Conservation (phyloP, 2,329 filamentous ascomycete species). For the Colletotrichum viniferum region DNA sequence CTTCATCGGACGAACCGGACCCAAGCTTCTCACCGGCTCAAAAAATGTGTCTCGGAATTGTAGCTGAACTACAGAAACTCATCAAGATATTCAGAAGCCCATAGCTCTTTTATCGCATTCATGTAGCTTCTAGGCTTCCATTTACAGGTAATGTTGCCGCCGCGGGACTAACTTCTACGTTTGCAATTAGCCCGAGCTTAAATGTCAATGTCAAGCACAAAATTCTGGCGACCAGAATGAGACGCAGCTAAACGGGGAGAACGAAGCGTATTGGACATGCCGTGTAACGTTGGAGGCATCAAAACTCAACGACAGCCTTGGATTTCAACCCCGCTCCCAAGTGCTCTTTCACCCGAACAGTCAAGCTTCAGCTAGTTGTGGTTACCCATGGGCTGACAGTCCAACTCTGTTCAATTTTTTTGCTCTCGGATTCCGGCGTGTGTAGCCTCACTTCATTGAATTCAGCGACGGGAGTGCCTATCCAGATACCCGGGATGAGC, state of each 20-base stretch:
- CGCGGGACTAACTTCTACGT: not conserved
- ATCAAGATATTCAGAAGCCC: not conserved
- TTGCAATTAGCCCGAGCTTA: not conserved
- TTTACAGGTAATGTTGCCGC: not conserved
- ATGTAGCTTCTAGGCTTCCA: not conserved
- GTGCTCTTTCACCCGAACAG: not conserved
- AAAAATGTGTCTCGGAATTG: not conserved
- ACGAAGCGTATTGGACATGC: not conserved
- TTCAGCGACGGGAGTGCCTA: not conserved
- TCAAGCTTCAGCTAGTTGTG: not conserved
- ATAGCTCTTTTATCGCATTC: not conserved
- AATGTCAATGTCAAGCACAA: not conserved
- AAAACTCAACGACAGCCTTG: not conserved
- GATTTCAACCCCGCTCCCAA: not conserved
- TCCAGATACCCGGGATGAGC: not conserved
- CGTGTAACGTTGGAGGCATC: not conserved
- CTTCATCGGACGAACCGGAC: not conserved
- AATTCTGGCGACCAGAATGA: not conserved
- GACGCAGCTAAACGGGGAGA: not conserved
- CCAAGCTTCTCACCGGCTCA: not conserved
- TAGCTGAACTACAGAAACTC: not conserved
- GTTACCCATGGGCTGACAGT: not conserved
- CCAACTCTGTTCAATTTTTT: not conserved
- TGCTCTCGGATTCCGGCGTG: not conserved
- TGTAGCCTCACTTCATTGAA: not conserved